These are phyloP conservation scores for Candida namnaoensis DNA, from an alignment of 805 yeast species.

Conservation along the genomic window DNA sequence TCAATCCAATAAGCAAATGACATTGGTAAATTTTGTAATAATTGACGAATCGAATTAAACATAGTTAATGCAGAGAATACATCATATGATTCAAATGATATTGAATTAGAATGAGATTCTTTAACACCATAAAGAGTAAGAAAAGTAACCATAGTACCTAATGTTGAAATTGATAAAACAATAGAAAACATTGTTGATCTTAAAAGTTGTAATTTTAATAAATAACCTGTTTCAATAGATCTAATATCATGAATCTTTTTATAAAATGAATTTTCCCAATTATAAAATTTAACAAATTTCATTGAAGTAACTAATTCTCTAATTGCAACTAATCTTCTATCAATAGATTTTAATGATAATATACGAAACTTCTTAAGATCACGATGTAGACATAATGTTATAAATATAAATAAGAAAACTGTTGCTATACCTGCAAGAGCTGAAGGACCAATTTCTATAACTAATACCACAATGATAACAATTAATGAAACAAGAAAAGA, in stretches of 20 bases:
- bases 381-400: conserved; percentile 35
- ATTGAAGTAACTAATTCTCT: conserved; percentile 55
- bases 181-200: conserved; percentile 44
- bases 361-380: conserved; percentile 43
- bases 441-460: conserved; percentile 60
- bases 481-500: conserved; percentile 52
- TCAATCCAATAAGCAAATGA: conserved; percentile 39
- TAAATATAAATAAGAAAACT: conserved; percentile 36
- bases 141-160: conserved; percentile 51
- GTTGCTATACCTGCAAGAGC: conserved; percentile 59
- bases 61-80: conserved; percentile 65
- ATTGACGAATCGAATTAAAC: conserved; percentile 28
- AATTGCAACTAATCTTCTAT: conserved; percentile 49
- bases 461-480: conserved; percentile 51
- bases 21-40: not conserved
- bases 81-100: conserved; percentile 38
- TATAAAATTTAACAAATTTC: conserved; percentile 70
- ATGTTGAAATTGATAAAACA: conserved; percentile 38
- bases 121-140: conserved; percentile 28
- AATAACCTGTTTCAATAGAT: conserved; percentile 43
- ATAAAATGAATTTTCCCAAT: conserved; percentile 78
- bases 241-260: conserved; percentile 44
- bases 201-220: conserved; percentile 50
- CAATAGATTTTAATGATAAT: conserved; percentile 49
- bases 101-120: conserved; percentile 13